phyloP scores from a whole-genome alignment of 1,284 basidiomycete genomes.

The Vanrija pseudolonga region DNA sequence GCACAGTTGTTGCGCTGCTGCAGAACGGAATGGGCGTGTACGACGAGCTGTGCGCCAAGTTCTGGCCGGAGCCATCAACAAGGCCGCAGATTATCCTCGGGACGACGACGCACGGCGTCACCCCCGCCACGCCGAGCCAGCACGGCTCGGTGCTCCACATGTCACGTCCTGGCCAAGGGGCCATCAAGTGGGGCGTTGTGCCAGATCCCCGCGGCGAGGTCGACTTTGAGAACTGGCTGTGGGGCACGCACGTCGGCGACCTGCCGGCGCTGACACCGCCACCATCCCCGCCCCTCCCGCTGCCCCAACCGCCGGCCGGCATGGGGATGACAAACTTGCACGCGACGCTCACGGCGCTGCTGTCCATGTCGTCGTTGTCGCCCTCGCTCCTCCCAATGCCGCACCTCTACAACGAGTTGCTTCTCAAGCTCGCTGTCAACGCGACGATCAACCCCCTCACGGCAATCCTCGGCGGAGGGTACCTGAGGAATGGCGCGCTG shows the following conservation, averaged over 20 bases:
- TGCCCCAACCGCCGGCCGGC: slow-evolving; percentile 59
- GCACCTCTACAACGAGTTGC: slow-evolving; percentile 66
- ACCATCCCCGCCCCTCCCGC: slow-evolving; percentile 22
- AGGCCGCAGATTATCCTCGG: slow-evolving; percentile 85
- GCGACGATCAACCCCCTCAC: slow-evolving; percentile 84
- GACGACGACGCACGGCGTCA: slow-evolving; percentile 72
- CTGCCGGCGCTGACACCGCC: slow-evolving; percentile 19
- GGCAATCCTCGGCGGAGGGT: slow-evolving; percentile 59
- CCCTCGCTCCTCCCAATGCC: slow-evolving; percentile 67
- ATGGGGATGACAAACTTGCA: slow-evolving; percentile 52
- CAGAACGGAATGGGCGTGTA: slow-evolving; percentile 91
- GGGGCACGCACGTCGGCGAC: slow-evolving; percentile 10
- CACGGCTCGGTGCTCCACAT: slow-evolving; percentile 54
- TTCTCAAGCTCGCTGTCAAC: slow-evolving; percentile 82
- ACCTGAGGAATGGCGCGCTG: slow-evolving; percentile 75
- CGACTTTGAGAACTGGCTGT: slow-evolving; percentile 35
- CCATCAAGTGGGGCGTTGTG: slow-evolving; percentile 72
- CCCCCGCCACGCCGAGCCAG: slow-evolving; percentile 5
- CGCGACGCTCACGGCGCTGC: slow-evolving; percentile 63
- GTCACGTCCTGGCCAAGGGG: slow-evolving; percentile 55
- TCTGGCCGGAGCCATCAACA: slow-evolving; percentile 68
- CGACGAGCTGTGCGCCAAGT: slow-evolving; percentile 64
- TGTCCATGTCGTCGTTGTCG: slow-evolving; percentile 58
- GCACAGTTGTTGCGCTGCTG: slow-evolving; percentile 79
- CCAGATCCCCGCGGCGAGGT: slow-evolving; percentile 59